Conservation (phyloP, 1,139 yeast genomes). For the Komagataea norvegica region DNA sequence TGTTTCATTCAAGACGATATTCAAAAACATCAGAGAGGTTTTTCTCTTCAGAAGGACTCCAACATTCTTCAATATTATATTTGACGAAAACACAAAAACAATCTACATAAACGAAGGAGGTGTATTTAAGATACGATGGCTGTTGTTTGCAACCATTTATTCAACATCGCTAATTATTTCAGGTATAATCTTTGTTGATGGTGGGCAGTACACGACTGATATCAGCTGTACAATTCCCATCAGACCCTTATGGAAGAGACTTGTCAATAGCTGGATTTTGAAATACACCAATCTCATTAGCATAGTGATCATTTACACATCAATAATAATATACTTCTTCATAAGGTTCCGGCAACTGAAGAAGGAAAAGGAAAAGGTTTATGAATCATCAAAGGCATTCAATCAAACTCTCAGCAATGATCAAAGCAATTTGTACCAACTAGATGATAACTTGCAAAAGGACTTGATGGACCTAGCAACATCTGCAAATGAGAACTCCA, state of each 20-base stretch:
- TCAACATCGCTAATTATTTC: conserved; percentile 7
- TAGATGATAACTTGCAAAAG: conserved; percentile 13
- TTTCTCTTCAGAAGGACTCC: not conserved
- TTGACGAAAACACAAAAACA: conserved; percentile 5
- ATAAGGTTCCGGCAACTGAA: conserved; percentile 12
- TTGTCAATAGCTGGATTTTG: conserved; percentile 18
- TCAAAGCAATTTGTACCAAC: not conserved
- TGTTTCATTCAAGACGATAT: conserved; percentile 7
- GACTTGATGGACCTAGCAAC: conserved; percentile 18
- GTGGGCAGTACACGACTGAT: conserved; percentile 12
- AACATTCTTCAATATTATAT: not conserved
- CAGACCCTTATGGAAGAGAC: conserved; percentile 20
- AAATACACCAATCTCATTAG: conserved; percentile 17
- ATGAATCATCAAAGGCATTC: conserved; percentile 4
- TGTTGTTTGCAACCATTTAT: not conserved
- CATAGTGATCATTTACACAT: conserved; percentile 16
- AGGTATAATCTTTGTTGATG: conserved; percentile 15
- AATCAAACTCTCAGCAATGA: not conserved
- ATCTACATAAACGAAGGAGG: conserved; percentile 23
- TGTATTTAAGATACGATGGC: conserved; percentile 13
- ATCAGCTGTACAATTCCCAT: conserved; percentile 18
- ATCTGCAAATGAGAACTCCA: conserved; percentile 6
- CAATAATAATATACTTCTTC: conserved; percentile 17
- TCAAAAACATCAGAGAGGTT: conserved; percentile 8
- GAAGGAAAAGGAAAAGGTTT: conserved; percentile 10